Conservation (phyloP, 2,329 filamentous ascomycete species). For the Fusarium mangiferae region DNA sequence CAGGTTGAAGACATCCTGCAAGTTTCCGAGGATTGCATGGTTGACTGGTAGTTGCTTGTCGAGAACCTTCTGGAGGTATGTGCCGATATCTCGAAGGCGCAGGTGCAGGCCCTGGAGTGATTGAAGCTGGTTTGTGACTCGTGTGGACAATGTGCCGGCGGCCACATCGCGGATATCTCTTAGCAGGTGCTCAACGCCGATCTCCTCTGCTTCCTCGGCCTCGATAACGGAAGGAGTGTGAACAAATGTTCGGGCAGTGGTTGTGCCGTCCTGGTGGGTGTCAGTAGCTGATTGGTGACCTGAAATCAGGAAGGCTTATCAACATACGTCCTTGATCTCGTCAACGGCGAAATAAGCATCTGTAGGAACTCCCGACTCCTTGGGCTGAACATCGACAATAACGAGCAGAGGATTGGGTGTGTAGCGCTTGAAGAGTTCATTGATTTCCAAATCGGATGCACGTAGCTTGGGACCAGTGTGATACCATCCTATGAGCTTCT, state of each 20-base stretch:
- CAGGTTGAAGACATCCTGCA: conserved; percentile 99
- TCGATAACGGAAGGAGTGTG: conserved; percentile 99
- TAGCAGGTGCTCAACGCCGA: conserved; percentile 96
- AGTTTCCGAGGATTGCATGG: conserved; percentile 94
- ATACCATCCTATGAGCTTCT: conserved; percentile 99
- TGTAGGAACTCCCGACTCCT: conserved; percentile 96
- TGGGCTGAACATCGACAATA: conserved; percentile 98
- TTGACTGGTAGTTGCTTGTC: conserved; percentile 94
- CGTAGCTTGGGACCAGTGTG: conserved; percentile 97
- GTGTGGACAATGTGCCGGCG: conserved; percentile 93
- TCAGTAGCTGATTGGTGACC: background rate
- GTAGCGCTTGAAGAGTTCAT: conserved; percentile 99
- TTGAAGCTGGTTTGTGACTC: conserved; percentile 97
- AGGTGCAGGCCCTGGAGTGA: conserved; percentile 96
- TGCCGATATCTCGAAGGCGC: conserved; percentile 92
- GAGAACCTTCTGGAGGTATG: conserved; percentile 95
- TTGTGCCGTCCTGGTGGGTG: conserved; percentile 85
- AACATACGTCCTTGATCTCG: conserved; percentile 96
- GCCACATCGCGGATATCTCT: conserved; percentile 98
- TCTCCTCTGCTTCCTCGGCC: conserved; percentile 98
- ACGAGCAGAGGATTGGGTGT: conserved; percentile 95
- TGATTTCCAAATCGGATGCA: conserved; percentile 97
- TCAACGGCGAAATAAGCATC: conserved; percentile 99
- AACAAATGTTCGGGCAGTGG: conserved; percentile 96
- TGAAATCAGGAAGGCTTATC: background rate